Conservation (phyloP, 257 asterid species). For the Solanum chaucha region DNA sequence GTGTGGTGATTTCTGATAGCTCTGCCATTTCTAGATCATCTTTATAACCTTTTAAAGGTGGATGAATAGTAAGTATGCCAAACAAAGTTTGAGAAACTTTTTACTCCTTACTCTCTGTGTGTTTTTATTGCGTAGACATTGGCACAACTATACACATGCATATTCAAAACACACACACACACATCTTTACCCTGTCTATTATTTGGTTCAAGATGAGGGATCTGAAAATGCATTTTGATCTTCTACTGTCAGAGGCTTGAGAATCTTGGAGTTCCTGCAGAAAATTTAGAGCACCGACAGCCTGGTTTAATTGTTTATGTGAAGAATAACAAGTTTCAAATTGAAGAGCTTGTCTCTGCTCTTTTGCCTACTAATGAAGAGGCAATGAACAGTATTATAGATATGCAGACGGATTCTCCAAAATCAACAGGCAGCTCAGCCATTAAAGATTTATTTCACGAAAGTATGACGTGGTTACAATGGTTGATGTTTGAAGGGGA, state of each 20-base stretch:
- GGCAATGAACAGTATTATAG: slow-evolving; percentile 18
- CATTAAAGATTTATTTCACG: slow-evolving; percentile 33
- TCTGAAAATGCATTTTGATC: neutral
- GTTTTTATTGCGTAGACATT: neutral
- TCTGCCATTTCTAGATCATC: neutral
- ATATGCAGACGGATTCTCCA: slow-evolving; percentile 13
- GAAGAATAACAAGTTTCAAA: slow-evolving; percentile 32
- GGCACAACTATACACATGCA: neutral
- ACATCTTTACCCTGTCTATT: neutral
- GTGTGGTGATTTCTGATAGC: neutral
- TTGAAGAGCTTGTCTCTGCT: slow-evolving; percentile 43
- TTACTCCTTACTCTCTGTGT: neutral
- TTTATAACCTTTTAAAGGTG: neutral
- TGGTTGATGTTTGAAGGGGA: slow-evolving; percentile 97
- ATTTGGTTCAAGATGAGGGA: neutral
- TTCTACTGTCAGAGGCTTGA: slow-evolving; percentile 64
- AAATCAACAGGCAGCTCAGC: slow-evolving; percentile 8
- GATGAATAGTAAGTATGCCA: neutral
- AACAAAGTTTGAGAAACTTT: neutral
- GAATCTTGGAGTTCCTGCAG: slow-evolving; percentile 45
- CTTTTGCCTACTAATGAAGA: slow-evolving; percentile 65
- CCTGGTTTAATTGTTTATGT: slow-evolving; percentile 54
- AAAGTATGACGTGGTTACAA: slow-evolving; percentile 69
- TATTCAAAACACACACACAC: neutral
- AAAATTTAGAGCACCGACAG: slow-evolving; percentile 34